Evolutionary conservation across 2,329 filamentous ascomycete species (phyloP).

Genomic region (Lachnellula suecica): DNA sequence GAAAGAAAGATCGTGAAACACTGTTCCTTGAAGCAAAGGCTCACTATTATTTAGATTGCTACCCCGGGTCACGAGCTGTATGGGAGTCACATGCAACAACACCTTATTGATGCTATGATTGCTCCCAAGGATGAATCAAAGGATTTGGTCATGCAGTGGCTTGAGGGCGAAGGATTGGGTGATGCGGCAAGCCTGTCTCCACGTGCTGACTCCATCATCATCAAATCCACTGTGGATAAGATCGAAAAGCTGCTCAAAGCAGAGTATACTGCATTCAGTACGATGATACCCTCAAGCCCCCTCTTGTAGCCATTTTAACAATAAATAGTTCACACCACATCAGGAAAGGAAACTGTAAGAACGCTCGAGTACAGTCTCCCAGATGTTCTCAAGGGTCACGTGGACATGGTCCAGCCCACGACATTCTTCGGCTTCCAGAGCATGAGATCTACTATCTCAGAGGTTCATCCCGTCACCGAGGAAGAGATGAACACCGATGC

Average conservation of each 20-base stretch:
- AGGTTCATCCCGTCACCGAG: constrained; percentile 3
- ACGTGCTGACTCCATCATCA: constrained; percentile 53
- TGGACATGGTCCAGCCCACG: constrained; percentile 60
- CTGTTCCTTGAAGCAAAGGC: background rate
- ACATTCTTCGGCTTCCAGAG: constrained; percentile 50
- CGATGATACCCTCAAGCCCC: constrained; percentile 44
- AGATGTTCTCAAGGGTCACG: constrained; percentile 52
- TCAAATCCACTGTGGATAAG: constrained; percentile 45
- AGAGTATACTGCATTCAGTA: constrained; percentile 50
- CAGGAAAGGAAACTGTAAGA: constrained; percentile 20
- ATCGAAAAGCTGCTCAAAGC: constrained; percentile 54
- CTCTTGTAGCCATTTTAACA: constrained; percentile 25
- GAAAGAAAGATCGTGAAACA: too few species aligned
- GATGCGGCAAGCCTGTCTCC: constrained; percentile 44
- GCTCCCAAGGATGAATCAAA: constrained; percentile 51
- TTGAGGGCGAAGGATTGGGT: constrained; percentile 48
- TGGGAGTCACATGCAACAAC: constrained; percentile 50
- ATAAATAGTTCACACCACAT: constrained; percentile 18
- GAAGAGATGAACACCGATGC: constrained; percentile 9
- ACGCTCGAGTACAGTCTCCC: constrained; percentile 42
- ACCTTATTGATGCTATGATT: constrained; percentile 52
- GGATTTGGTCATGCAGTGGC: constrained; percentile 56
- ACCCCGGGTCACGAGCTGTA: constrained; percentile 52
- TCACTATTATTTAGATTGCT: constrained; percentile 25
- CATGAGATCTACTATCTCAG: constrained; percentile 27